phyloP scores from a whole-genome alignment of 1,139 yeast species.

The Lipomyces yarrowii region DNA sequence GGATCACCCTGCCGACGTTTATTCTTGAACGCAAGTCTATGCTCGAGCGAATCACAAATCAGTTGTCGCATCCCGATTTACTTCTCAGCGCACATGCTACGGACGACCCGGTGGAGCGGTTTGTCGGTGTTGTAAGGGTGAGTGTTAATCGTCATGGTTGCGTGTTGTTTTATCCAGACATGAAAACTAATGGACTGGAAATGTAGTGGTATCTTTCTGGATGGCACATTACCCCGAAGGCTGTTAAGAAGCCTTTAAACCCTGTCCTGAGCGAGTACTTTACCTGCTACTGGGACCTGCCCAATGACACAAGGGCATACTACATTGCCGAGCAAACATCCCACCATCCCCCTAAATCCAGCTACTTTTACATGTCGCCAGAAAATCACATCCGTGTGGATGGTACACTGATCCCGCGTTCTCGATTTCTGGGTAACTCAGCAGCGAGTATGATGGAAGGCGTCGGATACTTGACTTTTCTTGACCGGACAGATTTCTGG shows the following conservation, averaged over 20 bases:
- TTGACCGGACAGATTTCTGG: constrained; percentile 52
- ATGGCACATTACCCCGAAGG: constrained; percentile 98
- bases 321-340: constrained; percentile 93
- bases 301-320: constrained; percentile 69
- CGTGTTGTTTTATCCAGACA: not conserved
- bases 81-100: constrained; percentile 65
- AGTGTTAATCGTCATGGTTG: not conserved
- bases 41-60: constrained; percentile 93
- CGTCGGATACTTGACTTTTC: constrained; percentile 67
- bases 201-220: constrained; percentile 87
- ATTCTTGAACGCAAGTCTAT: constrained; percentile 92
- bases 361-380: constrained; percentile 87
- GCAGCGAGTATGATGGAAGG: constrained; percentile 99
- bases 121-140: constrained; percentile 60
- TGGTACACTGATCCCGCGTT: constrained; percentile 84
- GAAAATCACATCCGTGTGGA: constrained; percentile 80
- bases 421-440: constrained; percentile 88
- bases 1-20: constrained; percentile 92
- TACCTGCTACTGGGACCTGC: constrained; percentile 87
- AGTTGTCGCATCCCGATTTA: constrained; percentile 74
- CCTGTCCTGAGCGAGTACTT: constrained; percentile 93
- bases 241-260: constrained; percentile 93
- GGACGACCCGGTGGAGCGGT: constrained; percentile 64
- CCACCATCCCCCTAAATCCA: constrained; percentile 97
- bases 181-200: not conserved